A percentile compares a stretch with the other conserved stretches of the same genome.
Conservation (phyloP, 2,329 filamentous ascomycete species). For the Periconia macrospinosa region DNA sequence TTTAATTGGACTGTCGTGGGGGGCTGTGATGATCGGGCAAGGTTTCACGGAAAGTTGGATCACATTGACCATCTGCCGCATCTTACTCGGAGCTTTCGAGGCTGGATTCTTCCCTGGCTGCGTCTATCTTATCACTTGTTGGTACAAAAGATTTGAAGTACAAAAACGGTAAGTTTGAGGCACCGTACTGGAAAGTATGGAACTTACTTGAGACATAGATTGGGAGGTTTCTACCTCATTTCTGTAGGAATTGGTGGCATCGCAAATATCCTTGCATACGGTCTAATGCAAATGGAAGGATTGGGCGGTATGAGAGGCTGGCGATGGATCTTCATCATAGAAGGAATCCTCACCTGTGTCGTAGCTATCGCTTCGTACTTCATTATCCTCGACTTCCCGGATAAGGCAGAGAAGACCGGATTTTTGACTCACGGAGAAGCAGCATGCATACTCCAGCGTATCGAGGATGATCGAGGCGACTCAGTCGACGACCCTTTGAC, state of each 20-base stretch:
- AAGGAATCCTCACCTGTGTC: conserved; percentile 28
- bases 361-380: conserved; percentile 28
- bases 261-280: conserved; percentile 31
- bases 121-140: conserved; percentile 32
- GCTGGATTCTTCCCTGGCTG: conserved; percentile 32
- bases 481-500: conserved; percentile 18
- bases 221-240: conserved; percentile 27
- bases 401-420: conserved; percentile 20
- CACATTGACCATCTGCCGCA: conserved; percentile 20
- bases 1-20: conserved; percentile 27
- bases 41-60: conserved; percentile 29
- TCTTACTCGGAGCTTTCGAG: conserved; percentile 26
- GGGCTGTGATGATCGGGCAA: conserved; percentile 28
- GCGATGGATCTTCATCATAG: conserved; percentile 35
- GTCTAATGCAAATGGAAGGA: conserved; percentile 32
- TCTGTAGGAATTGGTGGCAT: conserved; percentile 29
- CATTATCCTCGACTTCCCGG: conserved; percentile 32
- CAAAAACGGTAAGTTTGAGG: conserved; percentile 20
- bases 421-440: conserved; percentile 10
- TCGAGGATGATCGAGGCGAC: conserved; percentile 29
- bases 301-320: conserved; percentile 23
- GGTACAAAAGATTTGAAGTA: conserved; percentile 27
- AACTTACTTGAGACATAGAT: conserved; percentile 4
- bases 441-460: conserved; percentile 18
- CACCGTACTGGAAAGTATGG: background rate